These are phyloP conservation scores for Fusarium agapanthi DNA, from an alignment of 2,329 filamentous ascomycete species.

Conservation along the genomic window DNA sequence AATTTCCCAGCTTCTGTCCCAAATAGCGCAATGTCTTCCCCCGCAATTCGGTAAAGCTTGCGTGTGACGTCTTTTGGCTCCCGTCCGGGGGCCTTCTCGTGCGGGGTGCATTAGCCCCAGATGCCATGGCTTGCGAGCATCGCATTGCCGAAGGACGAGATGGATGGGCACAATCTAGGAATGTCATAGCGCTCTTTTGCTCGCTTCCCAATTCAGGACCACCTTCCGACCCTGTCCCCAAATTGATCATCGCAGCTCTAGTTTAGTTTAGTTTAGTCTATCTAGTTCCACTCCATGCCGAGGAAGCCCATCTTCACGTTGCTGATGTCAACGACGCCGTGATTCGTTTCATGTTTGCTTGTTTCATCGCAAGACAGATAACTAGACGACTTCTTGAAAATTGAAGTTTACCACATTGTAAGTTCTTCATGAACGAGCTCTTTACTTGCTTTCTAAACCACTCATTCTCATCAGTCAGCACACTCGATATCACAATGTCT, in stretches of 20 bases:
- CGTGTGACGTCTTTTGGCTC: not conserved
- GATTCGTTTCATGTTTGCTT: not conserved
- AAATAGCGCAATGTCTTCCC: not conserved
- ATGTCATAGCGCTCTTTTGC: not conserved
- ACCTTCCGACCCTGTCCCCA: conserved; percentile 29
- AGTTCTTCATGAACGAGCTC: not conserved
- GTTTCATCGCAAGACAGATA: not conserved
- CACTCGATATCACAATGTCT: conserved; percentile 23
- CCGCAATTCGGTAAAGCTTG: not conserved
- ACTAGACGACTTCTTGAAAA: not conserved
- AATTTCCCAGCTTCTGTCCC: not conserved
- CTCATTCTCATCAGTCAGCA: conserved; percentile 6
- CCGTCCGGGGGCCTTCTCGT: not conserved
- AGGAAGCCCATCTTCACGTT: not conserved
- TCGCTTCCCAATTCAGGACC: conserved; percentile 19
- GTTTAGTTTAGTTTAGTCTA: not conserved
- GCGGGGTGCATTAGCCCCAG: conserved; percentile 29
- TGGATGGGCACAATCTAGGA: not conserved
- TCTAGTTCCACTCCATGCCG: not conserved
- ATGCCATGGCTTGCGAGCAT: conserved; percentile 18
- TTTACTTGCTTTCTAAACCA: not conserved
- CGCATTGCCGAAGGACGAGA: not conserved
- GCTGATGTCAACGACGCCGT: not conserved
- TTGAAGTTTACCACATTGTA: not conserved
- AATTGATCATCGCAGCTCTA: not conserved